Conservation (phyloP, 169 alveolate genomes). For the Babesia ovis region DNA sequence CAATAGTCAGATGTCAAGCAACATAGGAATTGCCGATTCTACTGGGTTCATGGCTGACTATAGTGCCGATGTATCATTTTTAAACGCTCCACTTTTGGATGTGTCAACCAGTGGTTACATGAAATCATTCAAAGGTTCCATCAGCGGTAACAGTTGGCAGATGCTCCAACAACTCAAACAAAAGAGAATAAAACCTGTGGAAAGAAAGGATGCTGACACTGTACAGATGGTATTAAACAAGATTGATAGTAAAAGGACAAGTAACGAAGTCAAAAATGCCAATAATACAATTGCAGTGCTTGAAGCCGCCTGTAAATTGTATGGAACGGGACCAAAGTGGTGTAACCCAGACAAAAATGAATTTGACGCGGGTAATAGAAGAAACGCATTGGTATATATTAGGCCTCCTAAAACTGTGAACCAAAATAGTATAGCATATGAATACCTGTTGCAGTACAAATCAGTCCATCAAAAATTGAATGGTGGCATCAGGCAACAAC, state of each 20-base stretch:
- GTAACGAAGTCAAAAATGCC: slow-evolving; percentile 42
- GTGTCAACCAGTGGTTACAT: neutral
- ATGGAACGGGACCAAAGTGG: slow-evolving; percentile 70
- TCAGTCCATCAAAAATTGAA: slow-evolving; percentile 65
- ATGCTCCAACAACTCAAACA: neutral
- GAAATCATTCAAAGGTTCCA: slow-evolving; percentile 9
- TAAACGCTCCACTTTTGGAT: neutral
- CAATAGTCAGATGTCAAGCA: neutral
- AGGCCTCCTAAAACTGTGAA: slow-evolving; percentile 32
- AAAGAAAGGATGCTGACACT: slow-evolving; percentile 5
- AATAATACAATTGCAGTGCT: slow-evolving; percentile 44
- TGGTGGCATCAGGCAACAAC: slow-evolving; percentile 63
- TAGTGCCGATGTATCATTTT: neutral
- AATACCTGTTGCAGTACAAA: slow-evolving; percentile 53
- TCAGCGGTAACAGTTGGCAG: slow-evolving; percentile 28
- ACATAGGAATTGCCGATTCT: neutral
- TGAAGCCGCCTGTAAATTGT: slow-evolving; percentile 65
- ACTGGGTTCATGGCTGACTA: neutral
- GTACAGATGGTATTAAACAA: slow-evolving; percentile 32
- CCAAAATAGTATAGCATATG: slow-evolving; percentile 34
- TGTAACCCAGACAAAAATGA: slow-evolving; percentile 61
- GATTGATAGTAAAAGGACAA: slow-evolving; percentile 26
- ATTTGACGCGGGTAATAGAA: slow-evolving; percentile 41
- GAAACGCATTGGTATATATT: slow-evolving; percentile 42
- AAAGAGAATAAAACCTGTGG: slow-evolving; percentile 14